Conservation (phyloP, 352 stramenopile genomes). For the Phytopythium delawarense region DNA sequence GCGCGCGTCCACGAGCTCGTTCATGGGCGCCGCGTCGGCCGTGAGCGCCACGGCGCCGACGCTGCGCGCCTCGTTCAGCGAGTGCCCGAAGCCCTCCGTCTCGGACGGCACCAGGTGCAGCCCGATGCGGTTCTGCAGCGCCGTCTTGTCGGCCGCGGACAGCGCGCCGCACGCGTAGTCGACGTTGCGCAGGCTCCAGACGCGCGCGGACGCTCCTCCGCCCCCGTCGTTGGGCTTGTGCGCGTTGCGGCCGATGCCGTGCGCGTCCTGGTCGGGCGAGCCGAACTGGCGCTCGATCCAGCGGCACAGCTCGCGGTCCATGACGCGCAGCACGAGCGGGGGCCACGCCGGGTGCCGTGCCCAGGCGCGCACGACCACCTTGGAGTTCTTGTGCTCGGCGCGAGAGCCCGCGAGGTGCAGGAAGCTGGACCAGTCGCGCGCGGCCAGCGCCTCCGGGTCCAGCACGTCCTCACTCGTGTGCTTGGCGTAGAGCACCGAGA, state of each 20-base stretch:
- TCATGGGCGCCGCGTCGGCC: slow-evolving; percentile 79
- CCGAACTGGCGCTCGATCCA: slow-evolving; percentile 68
- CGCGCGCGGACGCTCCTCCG: not conserved
- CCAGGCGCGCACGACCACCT: slow-evolving; percentile 67
- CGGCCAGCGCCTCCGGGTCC: slow-evolving; percentile 26
- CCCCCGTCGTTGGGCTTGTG: not conserved
- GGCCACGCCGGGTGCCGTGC: slow-evolving; percentile 71
- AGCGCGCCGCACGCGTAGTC: slow-evolving; percentile 72
- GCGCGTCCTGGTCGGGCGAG: slow-evolving; percentile 14
- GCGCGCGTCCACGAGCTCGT: slow-evolving; percentile 72
- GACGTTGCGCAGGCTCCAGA: slow-evolving; percentile 62
- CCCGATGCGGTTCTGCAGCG: slow-evolving; percentile 71
- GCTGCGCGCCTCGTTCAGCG: slow-evolving; percentile 83
- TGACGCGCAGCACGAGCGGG: slow-evolving; percentile 61
- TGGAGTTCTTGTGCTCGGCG: slow-evolving; percentile 75
- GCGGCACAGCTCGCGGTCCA: slow-evolving; percentile 52
- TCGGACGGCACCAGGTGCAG: slow-evolving; percentile 74
- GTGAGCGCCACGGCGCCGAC: slow-evolving; percentile 69
- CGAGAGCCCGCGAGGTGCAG: slow-evolving; percentile 49
- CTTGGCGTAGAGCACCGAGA: slow-evolving; percentile 80
- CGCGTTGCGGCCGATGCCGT: slow-evolving; percentile 7
- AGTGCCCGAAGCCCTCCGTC: slow-evolving; percentile 80
- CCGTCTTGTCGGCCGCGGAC: slow-evolving; percentile 45
- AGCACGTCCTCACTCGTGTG: slow-evolving; percentile 76
- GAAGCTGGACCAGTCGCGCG: slow-evolving; percentile 74